Conservation (phyloP, 768 basidiomycete genomes). For the Macrocybe gigantea region DNA sequence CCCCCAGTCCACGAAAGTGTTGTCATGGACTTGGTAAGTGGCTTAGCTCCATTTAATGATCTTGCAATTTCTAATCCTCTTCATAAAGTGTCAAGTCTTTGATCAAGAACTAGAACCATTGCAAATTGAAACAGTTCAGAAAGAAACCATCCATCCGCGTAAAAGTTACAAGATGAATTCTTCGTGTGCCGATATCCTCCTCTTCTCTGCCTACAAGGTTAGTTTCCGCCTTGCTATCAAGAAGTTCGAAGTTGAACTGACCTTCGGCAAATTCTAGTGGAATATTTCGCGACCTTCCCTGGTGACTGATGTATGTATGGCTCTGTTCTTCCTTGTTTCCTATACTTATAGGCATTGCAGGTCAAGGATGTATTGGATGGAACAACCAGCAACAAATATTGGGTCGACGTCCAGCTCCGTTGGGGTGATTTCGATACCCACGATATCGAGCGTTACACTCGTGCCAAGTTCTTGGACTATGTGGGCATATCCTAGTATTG, state of each 20-base stretch:
- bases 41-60: constrained; percentile 12
- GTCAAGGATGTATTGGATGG: constrained; percentile 94
- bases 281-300: constrained; percentile 95
- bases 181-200: constrained; percentile 95
- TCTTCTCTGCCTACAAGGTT: constrained; percentile 92
- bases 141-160: constrained; percentile 98
- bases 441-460: constrained; percentile 97
- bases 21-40: constrained; percentile 77
- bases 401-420: constrained; percentile 92
- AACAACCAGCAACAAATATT: constrained; percentile 98
- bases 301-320: constrained; percentile 73
- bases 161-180: constrained; percentile 99
- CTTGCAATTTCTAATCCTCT: neutral
- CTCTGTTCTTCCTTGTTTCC: neutral
- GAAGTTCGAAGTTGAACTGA: neutral
- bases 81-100: constrained; percentile 84
- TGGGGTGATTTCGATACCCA: constrained; percentile 99
- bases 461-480: constrained; percentile 99
- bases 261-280: constrained; percentile 51
- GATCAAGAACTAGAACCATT: constrained; percentile 98
- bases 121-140: constrained; percentile 98
- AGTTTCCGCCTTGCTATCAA: neutral
- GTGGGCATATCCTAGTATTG: constrained; percentile 31
- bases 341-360: constrained; percentile 25
- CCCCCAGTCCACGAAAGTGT: constrained; percentile 81